Percentiles rank a stretch among this genome's conserved stretches.
Conservation (phyloP, 306 rosid species). For the Gynostemma pentaphyllum region DNA sequence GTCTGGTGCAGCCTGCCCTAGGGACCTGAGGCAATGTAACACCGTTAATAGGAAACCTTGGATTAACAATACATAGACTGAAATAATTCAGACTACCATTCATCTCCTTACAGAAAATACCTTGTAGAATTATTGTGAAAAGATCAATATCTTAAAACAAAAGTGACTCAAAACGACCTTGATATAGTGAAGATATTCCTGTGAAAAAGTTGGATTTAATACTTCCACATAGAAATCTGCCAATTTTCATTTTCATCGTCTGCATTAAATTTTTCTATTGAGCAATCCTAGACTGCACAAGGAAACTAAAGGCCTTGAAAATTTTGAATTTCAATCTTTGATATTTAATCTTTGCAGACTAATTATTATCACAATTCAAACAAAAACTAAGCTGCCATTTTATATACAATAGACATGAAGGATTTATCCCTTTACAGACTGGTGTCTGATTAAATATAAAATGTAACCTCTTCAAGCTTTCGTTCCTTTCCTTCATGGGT, state of each 20-base stretch:
- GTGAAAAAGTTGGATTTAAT: background rate
- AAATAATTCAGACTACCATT: no score
- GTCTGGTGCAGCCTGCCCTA: conserved; percentile 92
- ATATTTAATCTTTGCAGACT: no score
- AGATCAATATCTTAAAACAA: background rate
- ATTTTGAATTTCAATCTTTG: background rate
- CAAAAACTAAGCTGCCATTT: no score
- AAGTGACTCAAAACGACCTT: background rate
- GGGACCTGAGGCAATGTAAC: conserved; percentile 44
- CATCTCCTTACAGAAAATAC: no score
- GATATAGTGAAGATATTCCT: background rate
- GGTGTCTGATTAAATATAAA: no score
- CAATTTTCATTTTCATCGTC: background rate
- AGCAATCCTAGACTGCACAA: background rate
- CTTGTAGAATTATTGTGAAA: background rate
- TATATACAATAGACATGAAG: no score
- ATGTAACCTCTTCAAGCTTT: no score
- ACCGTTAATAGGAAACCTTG: background rate
- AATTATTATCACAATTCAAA: no score
- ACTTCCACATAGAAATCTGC: background rate
- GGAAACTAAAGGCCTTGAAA: background rate
- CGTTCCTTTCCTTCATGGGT: background rate
- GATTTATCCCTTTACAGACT: no score
- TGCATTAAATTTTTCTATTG: no score
- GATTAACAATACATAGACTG: background rate